phyloP scores from a whole-genome alignment of 1,284 basidiomycete genomes.

The Athelia psychrophila region DNA sequence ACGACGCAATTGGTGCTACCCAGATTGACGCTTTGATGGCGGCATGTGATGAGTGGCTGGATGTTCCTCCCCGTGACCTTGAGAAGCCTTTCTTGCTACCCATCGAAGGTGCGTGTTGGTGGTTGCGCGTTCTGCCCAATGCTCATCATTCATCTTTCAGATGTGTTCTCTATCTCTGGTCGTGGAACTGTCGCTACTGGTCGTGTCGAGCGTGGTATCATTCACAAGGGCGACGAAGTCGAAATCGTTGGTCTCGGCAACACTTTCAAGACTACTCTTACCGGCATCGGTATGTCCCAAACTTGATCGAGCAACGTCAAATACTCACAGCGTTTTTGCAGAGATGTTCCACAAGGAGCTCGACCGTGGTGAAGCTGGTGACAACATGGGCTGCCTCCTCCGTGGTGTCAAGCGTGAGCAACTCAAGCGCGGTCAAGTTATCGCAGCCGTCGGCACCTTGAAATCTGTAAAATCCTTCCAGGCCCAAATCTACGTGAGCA shows the following conservation, averaged over 20 bases:
- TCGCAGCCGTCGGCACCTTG: slow-evolving; percentile 90
- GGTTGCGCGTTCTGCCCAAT: background rate
- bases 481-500: slow-evolving; percentile 83
- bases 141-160: slow-evolving; percentile 35
- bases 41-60: slow-evolving; percentile 94
- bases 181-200: slow-evolving; percentile 98
- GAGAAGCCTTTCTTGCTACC: slow-evolving; percentile 98
- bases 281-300: slow-evolving; percentile 80
- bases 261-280: slow-evolving; percentile 90
- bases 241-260: slow-evolving; percentile 91
- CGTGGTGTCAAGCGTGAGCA: slow-evolving; percentile 98
- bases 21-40: slow-evolving; percentile 88
- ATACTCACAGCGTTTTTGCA: slow-evolving; percentile 25
- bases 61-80: slow-evolving; percentile 92
- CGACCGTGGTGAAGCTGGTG: slow-evolving; percentile 96
- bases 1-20: slow-evolving; percentile 75
- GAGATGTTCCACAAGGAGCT: slow-evolving; percentile 99
- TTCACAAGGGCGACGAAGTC: slow-evolving; percentile 92
- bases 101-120: slow-evolving; percentile 64
- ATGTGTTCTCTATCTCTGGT: slow-evolving; percentile 97
- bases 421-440: slow-evolving; percentile 90
- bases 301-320: background rate
- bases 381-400: slow-evolving; percentile 98
- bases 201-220: slow-evolving; percentile 90
- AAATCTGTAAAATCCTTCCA: slow-evolving; percentile 94